These are phyloP conservation scores for Leucosporidium yakuticum DNA, from an alignment of 768 basidiomycete genomes.

Conservation along the genomic window DNA sequence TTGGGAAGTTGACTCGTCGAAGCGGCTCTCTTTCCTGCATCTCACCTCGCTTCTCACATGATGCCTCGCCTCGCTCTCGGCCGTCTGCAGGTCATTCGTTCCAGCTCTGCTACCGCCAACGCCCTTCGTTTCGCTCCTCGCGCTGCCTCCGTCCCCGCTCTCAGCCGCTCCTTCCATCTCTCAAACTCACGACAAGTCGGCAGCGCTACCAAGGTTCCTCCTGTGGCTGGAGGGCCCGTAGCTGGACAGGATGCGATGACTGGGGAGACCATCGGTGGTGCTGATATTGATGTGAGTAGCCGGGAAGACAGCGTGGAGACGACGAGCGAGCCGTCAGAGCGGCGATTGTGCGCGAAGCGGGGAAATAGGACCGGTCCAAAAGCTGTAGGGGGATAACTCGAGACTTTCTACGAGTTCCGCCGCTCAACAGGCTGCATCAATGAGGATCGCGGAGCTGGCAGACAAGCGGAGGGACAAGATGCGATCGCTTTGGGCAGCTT, in stretches of 20 bases:
- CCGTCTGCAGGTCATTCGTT: too few relatives aligned
- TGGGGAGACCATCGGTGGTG: conserved; percentile 50
- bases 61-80: too few relatives aligned
- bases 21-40: too few relatives aligned
- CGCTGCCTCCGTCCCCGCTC: neutral
- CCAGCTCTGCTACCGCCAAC: too few relatives aligned
- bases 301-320: too few relatives aligned
- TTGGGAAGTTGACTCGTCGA: too few relatives aligned
- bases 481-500: neutral
- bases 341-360: neutral
- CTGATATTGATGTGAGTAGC: conserved; percentile 55
- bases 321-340: neutral
- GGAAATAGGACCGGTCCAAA: neutral
- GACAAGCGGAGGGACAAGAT: neutral
- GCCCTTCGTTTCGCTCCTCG: conserved; percentile 1
- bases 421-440: neutral
- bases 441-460: neutral
- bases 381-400: neutral
- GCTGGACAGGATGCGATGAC: conserved; percentile 49
- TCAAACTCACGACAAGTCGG: conserved; percentile 2
- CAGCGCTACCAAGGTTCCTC: conserved; percentile 1
- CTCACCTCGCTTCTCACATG: too few relatives aligned
- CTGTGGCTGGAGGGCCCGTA: conserved; percentile 6
- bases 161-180: conserved; percentile 12
- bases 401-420: neutral